phyloP scores from a whole-genome alignment of 331 rosid species.

The Quercus tomentella region DNA sequence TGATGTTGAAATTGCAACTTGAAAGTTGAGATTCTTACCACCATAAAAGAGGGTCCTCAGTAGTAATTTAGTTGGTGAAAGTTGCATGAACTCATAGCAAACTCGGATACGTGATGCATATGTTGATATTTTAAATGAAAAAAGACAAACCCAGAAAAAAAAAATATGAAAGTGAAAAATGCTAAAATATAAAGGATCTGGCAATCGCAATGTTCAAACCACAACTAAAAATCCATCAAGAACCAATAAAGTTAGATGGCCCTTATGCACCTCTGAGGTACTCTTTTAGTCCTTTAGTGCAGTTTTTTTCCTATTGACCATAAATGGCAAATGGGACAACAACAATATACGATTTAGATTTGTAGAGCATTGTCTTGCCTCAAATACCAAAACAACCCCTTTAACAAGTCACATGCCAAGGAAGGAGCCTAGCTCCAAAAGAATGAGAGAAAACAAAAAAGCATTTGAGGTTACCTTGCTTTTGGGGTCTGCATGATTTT shows the following conservation, averaged over 20 bases:
- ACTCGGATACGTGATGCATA: background rate
- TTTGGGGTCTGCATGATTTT: constrained; percentile 90
- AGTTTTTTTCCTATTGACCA: background rate
- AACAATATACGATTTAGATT: background rate
- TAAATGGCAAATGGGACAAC: background rate
- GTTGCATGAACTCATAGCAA: constrained; percentile 4
- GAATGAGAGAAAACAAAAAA: constrained; percentile 14
- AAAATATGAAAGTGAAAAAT: background rate
- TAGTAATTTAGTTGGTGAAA: background rate
- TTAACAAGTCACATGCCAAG: constrained; percentile 14
- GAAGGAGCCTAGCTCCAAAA: constrained; percentile 12
- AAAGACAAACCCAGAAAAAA: background rate
- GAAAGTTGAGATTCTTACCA: background rate
- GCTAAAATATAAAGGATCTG: background rate
- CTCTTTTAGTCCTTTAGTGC: constrained; percentile 1
- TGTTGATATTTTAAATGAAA: background rate
- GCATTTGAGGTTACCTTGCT: constrained; percentile 61
- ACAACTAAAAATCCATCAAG: background rate
- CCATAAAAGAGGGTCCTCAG: constrained; percentile 2
- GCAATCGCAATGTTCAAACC: background rate
- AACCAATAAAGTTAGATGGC: background rate
- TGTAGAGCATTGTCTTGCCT: background rate
- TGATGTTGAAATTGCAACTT: background rate
- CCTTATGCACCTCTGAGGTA: background rate
- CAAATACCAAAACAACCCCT: background rate